These are phyloP conservation scores for Aspergillus baeticus DNA, from an alignment of 495 filamentous ascomycete genomes.

Conservation along the genomic window DNA sequence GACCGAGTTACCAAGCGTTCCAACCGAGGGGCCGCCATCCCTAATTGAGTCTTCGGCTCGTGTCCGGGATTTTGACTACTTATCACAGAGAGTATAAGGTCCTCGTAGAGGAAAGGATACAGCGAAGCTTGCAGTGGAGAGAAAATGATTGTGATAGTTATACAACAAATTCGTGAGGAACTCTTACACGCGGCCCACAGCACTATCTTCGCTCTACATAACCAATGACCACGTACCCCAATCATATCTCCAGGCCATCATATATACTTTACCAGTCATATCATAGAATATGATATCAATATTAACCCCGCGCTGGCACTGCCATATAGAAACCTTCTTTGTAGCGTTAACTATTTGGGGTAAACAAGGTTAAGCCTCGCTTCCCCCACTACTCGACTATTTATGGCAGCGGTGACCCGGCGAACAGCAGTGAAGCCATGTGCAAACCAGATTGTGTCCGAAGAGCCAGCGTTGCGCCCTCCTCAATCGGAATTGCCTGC, in stretches of 20 bases:
- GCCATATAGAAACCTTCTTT: background rate
- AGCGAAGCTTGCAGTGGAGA: too few species aligned
- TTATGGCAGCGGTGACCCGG: background rate
- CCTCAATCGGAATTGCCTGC: constrained; percentile 57
- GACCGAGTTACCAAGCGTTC: too few species aligned
- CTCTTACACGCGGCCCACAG: too few species aligned
- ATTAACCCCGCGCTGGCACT: background rate
- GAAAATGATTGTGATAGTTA: too few species aligned
- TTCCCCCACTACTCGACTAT: background rate
- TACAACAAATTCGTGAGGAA: too few species aligned
- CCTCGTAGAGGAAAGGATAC: too few species aligned
- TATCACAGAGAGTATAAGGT: too few species aligned
- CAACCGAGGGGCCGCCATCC: too few species aligned
- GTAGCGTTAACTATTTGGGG: background rate
- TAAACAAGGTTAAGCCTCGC: background rate
- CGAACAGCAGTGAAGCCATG: background rate
- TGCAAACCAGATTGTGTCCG: background rate
- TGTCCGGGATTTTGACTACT: too few species aligned
- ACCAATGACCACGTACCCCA: too few species aligned
- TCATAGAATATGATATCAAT: background rate
- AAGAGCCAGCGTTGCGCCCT: constrained; percentile 19
- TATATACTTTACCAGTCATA: background rate
- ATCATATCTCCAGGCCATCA: background rate
- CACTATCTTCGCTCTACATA: too few species aligned
- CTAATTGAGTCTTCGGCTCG: too few species aligned